phyloP scores from a whole-genome alignment of 306 rosid species.

The Trifolium repens region DNA sequence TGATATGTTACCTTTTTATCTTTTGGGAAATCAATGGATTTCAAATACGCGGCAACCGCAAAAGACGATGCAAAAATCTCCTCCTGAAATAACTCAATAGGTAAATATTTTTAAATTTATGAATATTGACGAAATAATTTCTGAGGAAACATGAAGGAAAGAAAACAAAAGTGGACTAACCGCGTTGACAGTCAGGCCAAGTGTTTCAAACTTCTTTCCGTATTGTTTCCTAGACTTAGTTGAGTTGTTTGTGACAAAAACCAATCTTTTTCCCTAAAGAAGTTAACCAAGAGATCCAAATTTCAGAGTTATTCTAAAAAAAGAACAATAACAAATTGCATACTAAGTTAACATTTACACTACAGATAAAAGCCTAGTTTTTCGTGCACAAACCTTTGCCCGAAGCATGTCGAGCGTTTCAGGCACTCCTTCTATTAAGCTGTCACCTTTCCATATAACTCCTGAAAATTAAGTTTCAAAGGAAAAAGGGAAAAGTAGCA shows the following conservation, averaged over 20 bases:
- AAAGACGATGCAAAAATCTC: constrained; percentile 99
- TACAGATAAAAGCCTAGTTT: constrained; percentile 31
- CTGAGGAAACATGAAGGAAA: constrained; percentile 25
- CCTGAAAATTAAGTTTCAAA: constrained; percentile 56
- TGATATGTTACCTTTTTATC: constrained; percentile 76
- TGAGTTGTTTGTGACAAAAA: constrained; percentile 97
- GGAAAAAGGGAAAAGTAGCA: constrained; percentile 9
- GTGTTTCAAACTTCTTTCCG: constrained; percentile 97
- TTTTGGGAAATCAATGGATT: constrained; percentile 89
- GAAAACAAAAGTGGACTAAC: constrained; percentile 51
- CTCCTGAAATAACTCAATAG: constrained; percentile 62
- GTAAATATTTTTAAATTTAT: constrained; percentile 7
- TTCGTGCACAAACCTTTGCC: constrained; percentile 69
- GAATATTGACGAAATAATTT: constrained; percentile 21
- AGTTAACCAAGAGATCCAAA: constrained; percentile 24
- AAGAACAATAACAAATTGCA: neutral
- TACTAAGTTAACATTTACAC: constrained; percentile 14
- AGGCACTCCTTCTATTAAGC: constrained; percentile 91
- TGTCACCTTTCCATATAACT: constrained; percentile 99
- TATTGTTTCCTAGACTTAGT: constrained; percentile 99
- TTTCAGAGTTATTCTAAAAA: neutral
- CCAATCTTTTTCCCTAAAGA: constrained; percentile 87
- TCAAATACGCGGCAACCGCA: constrained; percentile 96
- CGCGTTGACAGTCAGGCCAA: constrained; percentile 86
- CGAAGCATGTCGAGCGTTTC: constrained; percentile 94